Conservation (phyloP, 805 yeast species). For the Dipodascus albidus region DNA sequence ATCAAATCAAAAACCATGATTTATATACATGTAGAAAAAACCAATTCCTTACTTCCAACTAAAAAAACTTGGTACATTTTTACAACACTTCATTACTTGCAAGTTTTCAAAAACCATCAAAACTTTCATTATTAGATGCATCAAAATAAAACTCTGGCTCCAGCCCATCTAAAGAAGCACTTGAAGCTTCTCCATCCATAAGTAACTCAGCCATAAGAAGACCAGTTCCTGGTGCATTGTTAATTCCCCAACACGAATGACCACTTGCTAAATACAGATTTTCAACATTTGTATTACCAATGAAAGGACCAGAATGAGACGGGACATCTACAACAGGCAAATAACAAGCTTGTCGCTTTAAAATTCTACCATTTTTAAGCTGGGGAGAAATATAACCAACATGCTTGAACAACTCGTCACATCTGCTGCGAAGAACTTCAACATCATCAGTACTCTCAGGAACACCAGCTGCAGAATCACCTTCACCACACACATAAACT, state of each 20-base stretch:
- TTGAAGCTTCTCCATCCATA: conserved; percentile 66
- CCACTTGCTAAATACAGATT: conserved; percentile 78
- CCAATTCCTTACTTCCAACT: neutral
- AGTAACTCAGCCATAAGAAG: conserved; percentile 77
- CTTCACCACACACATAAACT: conserved; percentile 95
- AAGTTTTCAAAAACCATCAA: neutral
- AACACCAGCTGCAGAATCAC: conserved; percentile 78
- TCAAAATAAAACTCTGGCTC: conserved; percentile 82
- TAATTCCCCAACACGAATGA: conserved; percentile 98
- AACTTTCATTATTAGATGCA: conserved; percentile 8
- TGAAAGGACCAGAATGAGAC: conserved; percentile 81
- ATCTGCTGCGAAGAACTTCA: conserved; percentile 72
- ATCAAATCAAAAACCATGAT: too few relatives aligned
- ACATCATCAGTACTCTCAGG: conserved; percentile 95
- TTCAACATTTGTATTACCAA: conserved; percentile 85
- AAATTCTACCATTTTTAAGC: conserved; percentile 59
- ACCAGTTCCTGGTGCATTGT: conserved; percentile 97
- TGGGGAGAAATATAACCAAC: conserved; percentile 68
- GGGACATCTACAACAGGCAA: conserved; percentile 92
- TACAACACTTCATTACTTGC: neutral
- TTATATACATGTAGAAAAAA: too few relatives aligned
- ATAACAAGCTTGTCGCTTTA: conserved; percentile 88
- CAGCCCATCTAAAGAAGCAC: conserved; percentile 70
- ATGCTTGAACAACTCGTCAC: conserved; percentile 74
- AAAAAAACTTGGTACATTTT: neutral